phyloP scores from a whole-genome alignment of 257 asterid species.

The Fraxinus cuspidata region DNA sequence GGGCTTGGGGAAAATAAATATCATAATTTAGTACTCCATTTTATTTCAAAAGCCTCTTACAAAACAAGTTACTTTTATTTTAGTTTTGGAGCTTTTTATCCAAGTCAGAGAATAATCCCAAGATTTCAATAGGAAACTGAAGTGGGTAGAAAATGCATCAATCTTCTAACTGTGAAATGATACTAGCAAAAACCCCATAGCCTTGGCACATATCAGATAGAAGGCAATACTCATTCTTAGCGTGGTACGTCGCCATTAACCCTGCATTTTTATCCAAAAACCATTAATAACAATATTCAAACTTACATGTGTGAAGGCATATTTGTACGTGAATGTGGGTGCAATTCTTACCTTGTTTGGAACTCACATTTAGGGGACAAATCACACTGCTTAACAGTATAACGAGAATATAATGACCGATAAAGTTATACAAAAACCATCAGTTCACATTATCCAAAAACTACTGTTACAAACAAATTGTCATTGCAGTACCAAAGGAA shows the following conservation, averaged over 20 bases:
- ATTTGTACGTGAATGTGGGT: too few relatives aligned
- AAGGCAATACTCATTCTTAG: conserved; percentile 93
- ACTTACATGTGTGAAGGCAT: too few relatives aligned
- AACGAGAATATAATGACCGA: neutral
- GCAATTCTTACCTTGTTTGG: too few relatives aligned
- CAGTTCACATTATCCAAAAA: neutral
- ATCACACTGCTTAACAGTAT: neutral
- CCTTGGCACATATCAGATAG: conserved; percentile 95
- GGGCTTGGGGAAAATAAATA: neutral
- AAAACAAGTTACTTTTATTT: too few relatives aligned
- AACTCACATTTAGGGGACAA: neutral
- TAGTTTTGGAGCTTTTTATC: too few relatives aligned
- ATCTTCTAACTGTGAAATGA: conserved; percentile 80
- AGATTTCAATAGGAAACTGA: neutral
- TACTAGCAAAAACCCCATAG: conserved; percentile 68
- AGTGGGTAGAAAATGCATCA: conserved; percentile 1
- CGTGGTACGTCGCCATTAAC: conserved; percentile 95
- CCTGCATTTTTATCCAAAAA: conserved; percentile 49
- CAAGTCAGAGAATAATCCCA: too few relatives aligned
- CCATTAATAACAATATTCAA: conserved; percentile 1
- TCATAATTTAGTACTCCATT: too few relatives aligned
- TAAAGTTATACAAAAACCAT: too few relatives aligned
- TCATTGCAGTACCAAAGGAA: too few relatives aligned
- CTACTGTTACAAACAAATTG: too few relatives aligned
- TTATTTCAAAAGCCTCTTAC: too few relatives aligned